Percentiles rank a stretch among this genome's conserved stretches.
phyloP scores from a whole-genome alignment of 345 rosid genomes.

The Eucalyptus tenuipes region DNA sequence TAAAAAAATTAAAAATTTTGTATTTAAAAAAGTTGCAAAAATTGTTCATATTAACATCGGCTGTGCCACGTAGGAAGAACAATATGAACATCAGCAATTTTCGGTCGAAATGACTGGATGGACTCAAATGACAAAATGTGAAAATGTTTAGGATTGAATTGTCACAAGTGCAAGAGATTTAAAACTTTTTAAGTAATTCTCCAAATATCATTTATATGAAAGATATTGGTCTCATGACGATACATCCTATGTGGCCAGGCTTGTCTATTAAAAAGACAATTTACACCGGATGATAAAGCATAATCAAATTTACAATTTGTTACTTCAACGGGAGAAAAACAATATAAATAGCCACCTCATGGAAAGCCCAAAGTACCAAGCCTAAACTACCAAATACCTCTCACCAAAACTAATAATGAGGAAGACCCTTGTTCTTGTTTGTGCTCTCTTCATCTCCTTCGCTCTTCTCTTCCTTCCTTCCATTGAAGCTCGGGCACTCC shows the following conservation, averaged over 20 bases:
- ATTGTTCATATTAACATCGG: no score
- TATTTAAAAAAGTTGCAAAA: no score
- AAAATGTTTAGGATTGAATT: no score
- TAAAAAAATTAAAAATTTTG: no score
- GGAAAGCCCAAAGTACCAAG: background rate
- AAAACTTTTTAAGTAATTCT: no score
- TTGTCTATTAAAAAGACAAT: background rate
- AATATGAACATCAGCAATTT: no score
- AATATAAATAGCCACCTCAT: background rate
- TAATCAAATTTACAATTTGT: background rate
- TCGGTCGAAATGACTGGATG: accelerated
- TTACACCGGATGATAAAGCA: background rate
- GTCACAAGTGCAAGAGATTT: no score
- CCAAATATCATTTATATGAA: no score
- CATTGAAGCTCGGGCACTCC: background rate
- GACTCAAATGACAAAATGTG: no score
- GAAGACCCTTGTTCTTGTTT: background rate
- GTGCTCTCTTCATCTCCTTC: background rate
- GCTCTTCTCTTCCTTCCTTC: background rate
- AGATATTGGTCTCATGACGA: background rate
- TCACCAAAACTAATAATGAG: background rate
- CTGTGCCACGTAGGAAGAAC: no score
- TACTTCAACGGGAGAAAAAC: background rate
- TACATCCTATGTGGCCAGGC: background rate
- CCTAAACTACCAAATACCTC: background rate